Conservation (phyloP, 2,329 filamentous ascomycete species). For the Penicillium sp. region DNA sequence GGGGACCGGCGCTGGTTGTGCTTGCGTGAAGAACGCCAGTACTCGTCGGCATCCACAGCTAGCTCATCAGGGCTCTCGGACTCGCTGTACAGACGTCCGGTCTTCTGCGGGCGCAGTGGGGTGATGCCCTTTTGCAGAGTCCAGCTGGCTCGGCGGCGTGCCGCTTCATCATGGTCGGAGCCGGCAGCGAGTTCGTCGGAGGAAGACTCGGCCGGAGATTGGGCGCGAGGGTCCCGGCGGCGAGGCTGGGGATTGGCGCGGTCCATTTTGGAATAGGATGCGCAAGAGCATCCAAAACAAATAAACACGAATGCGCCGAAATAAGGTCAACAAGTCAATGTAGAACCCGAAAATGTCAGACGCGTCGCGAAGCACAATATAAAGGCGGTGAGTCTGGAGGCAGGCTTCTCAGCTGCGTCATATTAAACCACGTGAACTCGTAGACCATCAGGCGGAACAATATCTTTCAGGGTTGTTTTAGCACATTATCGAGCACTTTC, state of each 20-base stretch:
- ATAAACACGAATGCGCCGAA: conserved; percentile 6
- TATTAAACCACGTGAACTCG: not conserved
- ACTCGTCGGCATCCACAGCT: conserved; percentile 31
- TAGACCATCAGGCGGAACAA: not conserved
- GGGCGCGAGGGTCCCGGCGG: conserved; percentile 23
- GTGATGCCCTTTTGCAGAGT: conserved; percentile 25
- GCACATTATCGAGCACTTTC: not conserved
- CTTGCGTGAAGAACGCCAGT: conserved; percentile 26
- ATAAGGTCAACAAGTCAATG: not conserved
- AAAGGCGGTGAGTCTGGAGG: conserved; percentile 1
- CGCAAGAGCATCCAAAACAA: conserved; percentile 1
- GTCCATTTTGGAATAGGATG: conserved; percentile 19
- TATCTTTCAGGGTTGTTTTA: not conserved
- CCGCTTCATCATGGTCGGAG: conserved; percentile 30
- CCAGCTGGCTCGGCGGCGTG: conserved; percentile 33
- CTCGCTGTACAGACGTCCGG: conserved; percentile 24
- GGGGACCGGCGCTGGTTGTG: conserved; percentile 19
- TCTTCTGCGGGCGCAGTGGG: conserved; percentile 22
- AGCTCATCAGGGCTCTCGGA: conserved; percentile 42
- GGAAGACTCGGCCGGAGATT: conserved; percentile 29
- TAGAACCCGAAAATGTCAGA: not conserved
- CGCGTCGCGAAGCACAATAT: not conserved
- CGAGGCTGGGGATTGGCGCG: conserved; percentile 24
- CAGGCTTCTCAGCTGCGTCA: conserved; percentile 1
- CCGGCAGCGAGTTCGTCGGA: conserved; percentile 34